Conservation (phyloP, 2,329 filamentous ascomycete genomes). For the Sporothrix variecibatus region DNA sequence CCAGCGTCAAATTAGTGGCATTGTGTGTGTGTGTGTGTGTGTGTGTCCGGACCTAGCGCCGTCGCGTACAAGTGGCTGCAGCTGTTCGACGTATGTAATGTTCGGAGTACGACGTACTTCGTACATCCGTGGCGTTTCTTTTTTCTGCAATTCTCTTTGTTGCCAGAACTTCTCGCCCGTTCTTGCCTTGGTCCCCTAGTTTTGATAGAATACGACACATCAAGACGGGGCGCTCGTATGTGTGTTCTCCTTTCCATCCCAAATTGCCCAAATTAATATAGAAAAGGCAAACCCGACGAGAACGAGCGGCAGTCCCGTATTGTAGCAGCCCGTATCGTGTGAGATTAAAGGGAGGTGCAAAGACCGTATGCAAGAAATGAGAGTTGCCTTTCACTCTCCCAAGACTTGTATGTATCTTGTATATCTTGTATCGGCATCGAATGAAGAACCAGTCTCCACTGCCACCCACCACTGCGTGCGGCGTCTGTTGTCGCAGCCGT, state of each 20-base stretch:
- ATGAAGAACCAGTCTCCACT: not conserved
- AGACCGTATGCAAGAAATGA: not conserved
- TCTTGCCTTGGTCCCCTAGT: not conserved
- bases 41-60: not conserved
- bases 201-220: not conserved
- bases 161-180: not conserved
- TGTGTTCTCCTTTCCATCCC: not conserved
- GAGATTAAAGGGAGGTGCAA: constrained; percentile 17
- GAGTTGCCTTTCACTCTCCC: not conserved
- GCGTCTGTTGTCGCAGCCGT: not conserved
- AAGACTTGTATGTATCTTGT: too few relatives aligned
- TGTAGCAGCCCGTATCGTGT: not conserved
- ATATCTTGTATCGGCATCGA: not conserved
- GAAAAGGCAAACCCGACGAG: not conserved
- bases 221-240: not conserved
- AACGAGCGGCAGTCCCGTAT: not conserved
- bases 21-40: too few relatives aligned
- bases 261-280: not conserved
- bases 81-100: not conserved
- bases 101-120: too few relatives aligned
- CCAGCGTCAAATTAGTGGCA: not conserved
- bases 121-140: not conserved
- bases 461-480: not conserved
- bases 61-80: not conserved
- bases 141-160: not conserved